phyloP scores from a whole-genome alignment of 2,329 filamentous ascomycete species.

The Hypocrella siamensis region DNA sequence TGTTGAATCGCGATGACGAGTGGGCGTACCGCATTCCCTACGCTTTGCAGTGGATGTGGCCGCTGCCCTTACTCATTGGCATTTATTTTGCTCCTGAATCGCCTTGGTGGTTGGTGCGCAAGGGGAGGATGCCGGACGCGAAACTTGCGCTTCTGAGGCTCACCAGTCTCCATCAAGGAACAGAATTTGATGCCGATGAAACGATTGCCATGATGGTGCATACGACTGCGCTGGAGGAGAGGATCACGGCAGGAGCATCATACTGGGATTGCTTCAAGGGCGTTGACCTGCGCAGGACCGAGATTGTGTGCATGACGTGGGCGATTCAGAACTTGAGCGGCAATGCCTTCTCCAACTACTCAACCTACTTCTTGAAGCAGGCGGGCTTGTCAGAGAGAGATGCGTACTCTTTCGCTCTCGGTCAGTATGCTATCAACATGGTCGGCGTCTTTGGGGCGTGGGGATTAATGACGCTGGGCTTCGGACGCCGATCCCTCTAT shows the following conservation, averaged over 20 bases:
- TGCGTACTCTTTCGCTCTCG: slow-evolving; percentile 45
- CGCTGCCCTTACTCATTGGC: slow-evolving; percentile 47
- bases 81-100: slow-evolving; percentile 55
- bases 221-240: slow-evolving; percentile 66
- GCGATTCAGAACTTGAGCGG: slow-evolving; percentile 48
- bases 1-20: slow-evolving; percentile 48
- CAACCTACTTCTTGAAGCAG: slow-evolving; percentile 46
- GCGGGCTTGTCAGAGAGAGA: slow-evolving; percentile 36
- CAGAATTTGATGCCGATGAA: slow-evolving; percentile 66
- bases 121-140: slow-evolving; percentile 46
- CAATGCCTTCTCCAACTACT: slow-evolving; percentile 50
- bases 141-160: slow-evolving; percentile 50
- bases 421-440: slow-evolving; percentile 58
- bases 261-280: slow-evolving; percentile 80
- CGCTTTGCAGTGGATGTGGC: slow-evolving; percentile 67
- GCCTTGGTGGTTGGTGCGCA: slow-evolving; percentile 63
- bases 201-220: slow-evolving; percentile 88
- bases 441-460: slow-evolving; percentile 69
- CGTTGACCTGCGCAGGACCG: slow-evolving; percentile 61
- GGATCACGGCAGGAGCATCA: slow-evolving; percentile 55
- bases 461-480: slow-evolving; percentile 59
- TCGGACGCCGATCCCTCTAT: slow-evolving; percentile 64
- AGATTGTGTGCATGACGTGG: slow-evolving; percentile 49
- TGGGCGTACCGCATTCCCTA: slow-evolving; percentile 59
- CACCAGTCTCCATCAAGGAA: slow-evolving; percentile 46